Base-by-base conservation (phyloP, 306 rosid genomes). In the Ormosia semicastrata region DNA sequence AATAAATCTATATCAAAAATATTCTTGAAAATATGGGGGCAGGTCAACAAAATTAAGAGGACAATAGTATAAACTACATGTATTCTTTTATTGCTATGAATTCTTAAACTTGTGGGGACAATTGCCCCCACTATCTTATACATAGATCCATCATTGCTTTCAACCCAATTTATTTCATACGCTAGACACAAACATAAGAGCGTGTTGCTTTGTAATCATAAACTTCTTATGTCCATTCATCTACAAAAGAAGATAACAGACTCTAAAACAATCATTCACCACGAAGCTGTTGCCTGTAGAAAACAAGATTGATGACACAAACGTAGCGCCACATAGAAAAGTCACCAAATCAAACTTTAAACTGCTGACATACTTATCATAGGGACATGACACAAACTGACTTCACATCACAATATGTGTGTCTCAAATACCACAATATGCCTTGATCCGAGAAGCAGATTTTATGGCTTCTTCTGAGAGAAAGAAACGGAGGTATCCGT, bases 371-470 rank as follows among this genome's bases (percentile, higher is more conserved):
- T 50, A 50, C 34, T 32, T 12, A 33, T 32, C 67, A 32, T 11
- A 33, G 30, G 47, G 14, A 46, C 43, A 58, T 7, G 68, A 43
- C 9, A 75, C n/a, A 10, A 5, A 30, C 2, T 40, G 32, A 41
- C 30, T 66, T 17, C 56, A 33, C 8, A 30, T 60, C 69, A 29
- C 8, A 3, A 5, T 3, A 24, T 11, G 41, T 5, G 5, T 33
- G 46, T 47, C 54, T 84, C 65, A 78, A 37, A 72, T 58, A 24
- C 84, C 87, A 56, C 87, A 84, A 17, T 33, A 84, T 18, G 87
- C 81, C 11, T 57, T 66, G 33, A 84, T 73, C 9, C 80, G 15
- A 3, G 67, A 50, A 7, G 29, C 11, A n/a, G 73, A 54, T 78
- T 73, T 78, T 5, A 72, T 0, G 56, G 80, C 87, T 56, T 65